Evolutionary conservation across 2,329 filamentous ascomycete genomes (phyloP), one percentile per base, ranked within the genome.

Genomic region (Diaporthe vexans): DNA sequence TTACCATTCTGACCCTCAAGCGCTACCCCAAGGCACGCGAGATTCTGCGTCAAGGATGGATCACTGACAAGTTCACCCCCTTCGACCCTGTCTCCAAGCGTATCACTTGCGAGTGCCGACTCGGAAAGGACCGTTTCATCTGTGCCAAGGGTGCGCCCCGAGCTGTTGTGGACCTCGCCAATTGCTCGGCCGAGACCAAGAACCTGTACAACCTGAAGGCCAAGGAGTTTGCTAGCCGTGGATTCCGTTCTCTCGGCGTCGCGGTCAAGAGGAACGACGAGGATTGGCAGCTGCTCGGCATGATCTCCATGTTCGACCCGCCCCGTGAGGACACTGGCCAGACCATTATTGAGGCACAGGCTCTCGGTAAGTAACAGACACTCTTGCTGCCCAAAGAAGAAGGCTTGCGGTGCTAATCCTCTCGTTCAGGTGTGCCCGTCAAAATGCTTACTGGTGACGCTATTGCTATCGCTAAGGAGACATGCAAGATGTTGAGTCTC

Each of bases 381-480:
- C n/a, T n/a, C n/a, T n/a, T n/a, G n/a, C n/a, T n/a, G n/a, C n/a
- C n/a, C n/a, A n/a, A n/a, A n/a, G n/a, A n/a, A n/a, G n/a, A n/a
- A n/a, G 24, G 1, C 21, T 7, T 4, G 17, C 26, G 17, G 40
- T 54, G n/a, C 63, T 68, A 40, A 68, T 13, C 51, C 24, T 11
- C 1, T 8, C 3, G 11, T 40, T 13, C 19, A 75, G 93, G 93
- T 88, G 91, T 94, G 43, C 91, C 90, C 77, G 93, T 94, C 79
- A 94, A 94, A 90, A 94, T 94, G 93, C 87, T 94, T 84, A 94
- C 93, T 86, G 93, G 93, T 90, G 93, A 94, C 82, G 93, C 93
- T 77, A 93, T 94, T 79, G 92, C 93, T 79, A 94, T 94, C 78
- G 93, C 93, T 71, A 94, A 94, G 87, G 93, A 94, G 84, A 94